Conservation (phyloP, 768 basidiomycete species). For the Boletus subcaerulescens region DNA sequence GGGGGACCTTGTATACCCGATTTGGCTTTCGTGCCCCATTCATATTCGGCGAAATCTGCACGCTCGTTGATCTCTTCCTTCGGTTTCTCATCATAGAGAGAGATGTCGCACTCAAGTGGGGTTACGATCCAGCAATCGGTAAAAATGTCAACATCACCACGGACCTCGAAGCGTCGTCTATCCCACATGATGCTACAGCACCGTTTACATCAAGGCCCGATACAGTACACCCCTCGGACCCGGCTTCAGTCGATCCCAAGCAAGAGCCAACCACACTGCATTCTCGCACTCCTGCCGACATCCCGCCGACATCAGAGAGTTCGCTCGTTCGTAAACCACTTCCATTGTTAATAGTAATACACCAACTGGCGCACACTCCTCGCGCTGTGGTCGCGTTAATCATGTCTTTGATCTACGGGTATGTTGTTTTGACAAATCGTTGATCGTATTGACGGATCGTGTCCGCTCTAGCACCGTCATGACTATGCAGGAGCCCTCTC, state of each 20-base stretch:
- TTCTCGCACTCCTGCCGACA: neutral
- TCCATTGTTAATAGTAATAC: slow-evolving; percentile 42
- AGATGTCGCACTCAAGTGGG: slow-evolving; percentile 48
- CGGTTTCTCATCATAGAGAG: slow-evolving; percentile 58
- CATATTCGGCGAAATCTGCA: slow-evolving; percentile 46
- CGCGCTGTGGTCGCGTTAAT: slow-evolving; percentile 47
- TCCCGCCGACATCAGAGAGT: slow-evolving; percentile 1
- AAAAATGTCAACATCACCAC: neutral
- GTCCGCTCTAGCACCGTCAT: slow-evolving; percentile 40
- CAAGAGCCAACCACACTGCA: neutral
- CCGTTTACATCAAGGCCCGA: neutral
- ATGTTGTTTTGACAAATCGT: slow-evolving; percentile 12
- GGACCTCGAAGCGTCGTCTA: slow-evolving; percentile 8
- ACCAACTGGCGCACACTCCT: slow-evolving; percentile 41
- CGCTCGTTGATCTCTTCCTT: slow-evolving; percentile 49
- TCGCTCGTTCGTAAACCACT: slow-evolving; percentile 24
- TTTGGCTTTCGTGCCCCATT: slow-evolving; percentile 64
- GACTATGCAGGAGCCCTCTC: slow-evolving; percentile 52
- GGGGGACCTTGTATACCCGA: slow-evolving; percentile 49
- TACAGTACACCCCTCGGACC: neutral
- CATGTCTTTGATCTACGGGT: slow-evolving; percentile 56
- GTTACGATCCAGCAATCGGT: slow-evolving; percentile 38
- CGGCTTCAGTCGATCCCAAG: neutral
- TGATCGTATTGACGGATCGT: neutral
- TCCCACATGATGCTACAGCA: neutral